Percentiles rank a stretch among this genome's conserved stretches.
Conservation (phyloP, 306 rosid genomes). For the Argentina anserina region DNA sequence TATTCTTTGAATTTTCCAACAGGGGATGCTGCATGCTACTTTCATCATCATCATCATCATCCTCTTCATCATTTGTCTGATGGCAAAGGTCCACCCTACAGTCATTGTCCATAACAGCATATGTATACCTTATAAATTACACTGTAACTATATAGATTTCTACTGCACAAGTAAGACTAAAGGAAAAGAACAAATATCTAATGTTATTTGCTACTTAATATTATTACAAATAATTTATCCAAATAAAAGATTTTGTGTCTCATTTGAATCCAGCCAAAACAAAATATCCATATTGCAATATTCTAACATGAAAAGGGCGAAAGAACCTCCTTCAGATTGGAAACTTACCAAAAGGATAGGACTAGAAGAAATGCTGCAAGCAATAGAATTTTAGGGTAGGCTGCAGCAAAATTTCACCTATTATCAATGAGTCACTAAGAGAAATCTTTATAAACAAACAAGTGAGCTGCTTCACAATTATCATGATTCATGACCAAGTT, state of each 20-base stretch:
- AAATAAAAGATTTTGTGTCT: not conserved
- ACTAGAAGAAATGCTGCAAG: constrained; percentile 63
- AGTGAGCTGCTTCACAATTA: constrained; percentile 6
- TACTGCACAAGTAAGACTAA: constrained; percentile 2
- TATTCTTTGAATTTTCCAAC: constrained; percentile 40
- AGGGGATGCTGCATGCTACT: constrained; percentile 39
- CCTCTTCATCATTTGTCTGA: constrained; percentile 70
- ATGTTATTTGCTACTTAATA: not conserved
- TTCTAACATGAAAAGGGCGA: not conserved
- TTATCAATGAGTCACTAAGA: constrained; percentile 15
- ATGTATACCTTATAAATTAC: constrained; percentile 28
- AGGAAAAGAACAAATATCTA: not conserved
- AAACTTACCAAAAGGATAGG: constrained; percentile 68
- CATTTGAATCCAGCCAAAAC: not conserved
- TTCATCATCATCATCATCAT: constrained; percentile 43
- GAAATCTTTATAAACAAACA: constrained; percentile 14
- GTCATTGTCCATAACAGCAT: constrained; percentile 37
- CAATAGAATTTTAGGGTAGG: constrained; percentile 57
- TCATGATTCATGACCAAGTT: constrained; percentile 14
- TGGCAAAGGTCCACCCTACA: constrained; percentile 79
- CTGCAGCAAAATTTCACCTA: constrained; percentile 42
- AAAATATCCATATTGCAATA: not conserved
- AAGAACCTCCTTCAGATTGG: not conserved
- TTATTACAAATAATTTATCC: not conserved
- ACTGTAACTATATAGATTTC: constrained; percentile 10